Evolutionary conservation across 2,329 filamentous ascomycete genomes (phyloP).

Genomic region (Trichocomaceae sp.): DNA sequence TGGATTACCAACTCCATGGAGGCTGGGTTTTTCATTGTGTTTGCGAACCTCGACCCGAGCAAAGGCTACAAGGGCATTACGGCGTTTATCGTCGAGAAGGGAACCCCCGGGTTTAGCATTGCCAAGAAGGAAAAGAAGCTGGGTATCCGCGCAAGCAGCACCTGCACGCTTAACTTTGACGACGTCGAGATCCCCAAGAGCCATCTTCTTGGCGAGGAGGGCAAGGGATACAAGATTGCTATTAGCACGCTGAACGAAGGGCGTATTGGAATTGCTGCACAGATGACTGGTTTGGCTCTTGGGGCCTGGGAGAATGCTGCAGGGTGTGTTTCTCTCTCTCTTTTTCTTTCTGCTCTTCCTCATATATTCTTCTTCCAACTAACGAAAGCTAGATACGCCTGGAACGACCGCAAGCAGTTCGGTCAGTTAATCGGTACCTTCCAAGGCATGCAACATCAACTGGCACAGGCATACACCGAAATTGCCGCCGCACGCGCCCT

Average conservation of each 20-base stretch:
- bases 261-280: conserved; percentile 92
- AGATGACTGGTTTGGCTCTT: conserved; percentile 95
- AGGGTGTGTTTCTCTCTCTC: conserved; percentile 43
- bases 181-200: conserved; percentile 85
- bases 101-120: conserved; percentile 79
- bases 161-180: conserved; percentile 95
- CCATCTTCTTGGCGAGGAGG: conserved; percentile 80
- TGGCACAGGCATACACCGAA: conserved; percentile 91
- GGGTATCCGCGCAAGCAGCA: conserved; percentile 90
- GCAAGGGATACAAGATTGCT: conserved; percentile 96
- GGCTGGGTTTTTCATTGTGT: conserved; percentile 92
- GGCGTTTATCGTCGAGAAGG: conserved; percentile 91
- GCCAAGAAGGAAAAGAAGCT: conserved; percentile 99
- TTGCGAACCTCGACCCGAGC: conserved; percentile 86
- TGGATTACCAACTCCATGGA: conserved; percentile 99
- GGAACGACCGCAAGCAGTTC: conserved; percentile 98
- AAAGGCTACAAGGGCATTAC: conserved; percentile 97
- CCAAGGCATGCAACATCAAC: conserved; percentile 98
- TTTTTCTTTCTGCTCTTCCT: too few species aligned
- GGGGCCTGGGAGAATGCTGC: conserved; percentile 95
- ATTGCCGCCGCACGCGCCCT: conserved; percentile 85
- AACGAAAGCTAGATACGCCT: conserved; percentile 61
- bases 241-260: conserved; percentile 93
- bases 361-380: neutral
- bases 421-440: conserved; percentile 90